phyloP scores from a whole-genome alignment of 331 rosid species.

The Prunus yedoensis region DNA sequence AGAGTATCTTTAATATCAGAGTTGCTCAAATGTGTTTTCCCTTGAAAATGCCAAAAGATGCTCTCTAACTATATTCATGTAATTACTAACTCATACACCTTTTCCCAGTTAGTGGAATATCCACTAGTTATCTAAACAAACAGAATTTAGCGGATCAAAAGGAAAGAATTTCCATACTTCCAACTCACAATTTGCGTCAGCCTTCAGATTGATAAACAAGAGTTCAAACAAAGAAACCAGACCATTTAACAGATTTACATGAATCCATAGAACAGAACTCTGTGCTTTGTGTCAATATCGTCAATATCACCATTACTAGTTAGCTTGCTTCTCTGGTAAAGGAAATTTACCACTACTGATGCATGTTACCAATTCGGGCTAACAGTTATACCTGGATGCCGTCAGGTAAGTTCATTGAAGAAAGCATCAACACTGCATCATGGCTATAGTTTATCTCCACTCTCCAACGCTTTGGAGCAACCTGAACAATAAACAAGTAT shows the following conservation, averaged over 20 bases:
- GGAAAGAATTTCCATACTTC: too few species aligned
- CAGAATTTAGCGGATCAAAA: background rate
- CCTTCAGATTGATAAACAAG: background rate
- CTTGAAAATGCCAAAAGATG: background rate
- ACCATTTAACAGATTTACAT: background rate
- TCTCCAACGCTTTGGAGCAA: slow-evolving; percentile 89
- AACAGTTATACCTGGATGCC: slow-evolving; percentile 75
- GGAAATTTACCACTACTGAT: background rate
- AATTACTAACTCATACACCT: background rate
- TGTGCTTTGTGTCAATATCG: background rate
- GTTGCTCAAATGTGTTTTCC: background rate
- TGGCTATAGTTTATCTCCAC: slow-evolving; percentile 82
- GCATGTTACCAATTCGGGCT: background rate
- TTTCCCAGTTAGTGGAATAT: background rate
- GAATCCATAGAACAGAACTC: background rate
- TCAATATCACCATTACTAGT: background rate
- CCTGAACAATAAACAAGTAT: slow-evolving; percentile 37
- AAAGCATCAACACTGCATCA: slow-evolving; percentile 86
- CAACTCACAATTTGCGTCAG: background rate
- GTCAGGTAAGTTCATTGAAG: slow-evolving; percentile 90
- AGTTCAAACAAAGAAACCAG: background rate
- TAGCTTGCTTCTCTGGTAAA: background rate
- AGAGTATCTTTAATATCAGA: background rate
- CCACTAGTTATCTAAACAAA: background rate
- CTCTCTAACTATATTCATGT: background rate